These are phyloP conservation scores for Leccinum longicurvipes DNA, from an alignment of 768 basidiomycete species.

Conservation along the genomic window DNA sequence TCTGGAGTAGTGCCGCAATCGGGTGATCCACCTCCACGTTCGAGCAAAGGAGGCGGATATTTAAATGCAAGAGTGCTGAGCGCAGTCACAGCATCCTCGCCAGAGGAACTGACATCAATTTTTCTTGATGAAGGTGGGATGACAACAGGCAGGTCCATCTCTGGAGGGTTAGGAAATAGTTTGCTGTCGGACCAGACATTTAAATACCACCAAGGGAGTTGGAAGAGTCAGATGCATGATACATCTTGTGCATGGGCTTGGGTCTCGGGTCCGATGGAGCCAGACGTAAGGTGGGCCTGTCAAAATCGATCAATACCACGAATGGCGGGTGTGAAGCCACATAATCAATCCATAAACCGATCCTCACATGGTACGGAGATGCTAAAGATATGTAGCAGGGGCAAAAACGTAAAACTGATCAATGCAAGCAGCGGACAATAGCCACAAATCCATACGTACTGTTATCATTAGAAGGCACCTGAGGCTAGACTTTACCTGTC, in stretches of 20 bases:
- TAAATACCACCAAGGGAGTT: not conserved
- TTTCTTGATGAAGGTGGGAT: not conserved
- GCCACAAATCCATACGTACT: not conserved
- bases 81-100: not conserved
- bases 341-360: not conserved
- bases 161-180: not conserved
- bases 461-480: not conserved
- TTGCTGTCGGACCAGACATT: not conserved
- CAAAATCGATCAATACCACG: not conserved
- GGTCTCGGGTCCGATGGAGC: not conserved
- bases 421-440: not conserved
- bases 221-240: not conserved
- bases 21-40: not conserved
- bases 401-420: not conserved
- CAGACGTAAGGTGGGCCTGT: not conserved
- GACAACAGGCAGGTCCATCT: slow-evolving; percentile 1
- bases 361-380: not conserved
- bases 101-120: not conserved
- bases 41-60: slow-evolving; percentile 1
- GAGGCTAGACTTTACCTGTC: not conserved
- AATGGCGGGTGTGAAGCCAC: not conserved
- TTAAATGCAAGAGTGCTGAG: slow-evolving; percentile 1
- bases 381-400: not conserved
- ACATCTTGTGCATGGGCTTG: not conserved
- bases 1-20: not conserved